phyloP scores from a whole-genome alignment of 1,284 basidiomycete genomes.

The Trichosporon sp. region DNA sequence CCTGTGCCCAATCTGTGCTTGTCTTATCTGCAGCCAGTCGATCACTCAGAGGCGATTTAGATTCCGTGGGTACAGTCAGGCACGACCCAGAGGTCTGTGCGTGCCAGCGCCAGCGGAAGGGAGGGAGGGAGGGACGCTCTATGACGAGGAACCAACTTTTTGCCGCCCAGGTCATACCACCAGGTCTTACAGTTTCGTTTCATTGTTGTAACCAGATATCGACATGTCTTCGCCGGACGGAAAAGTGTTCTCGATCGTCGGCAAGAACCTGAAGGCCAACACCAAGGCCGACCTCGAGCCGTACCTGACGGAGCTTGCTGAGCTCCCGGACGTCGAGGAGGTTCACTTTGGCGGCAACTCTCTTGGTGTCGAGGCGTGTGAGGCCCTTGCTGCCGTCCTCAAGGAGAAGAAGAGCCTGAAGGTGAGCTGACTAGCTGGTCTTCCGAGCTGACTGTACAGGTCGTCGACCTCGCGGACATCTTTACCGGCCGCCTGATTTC shows the following conservation, averaged over 20 bases:
- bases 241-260: conserved; percentile 59
- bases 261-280: conserved; percentile 76
- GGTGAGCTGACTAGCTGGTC: conserved; percentile 49
- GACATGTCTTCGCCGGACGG: conserved; percentile 24
- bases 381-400: conserved; percentile 76
- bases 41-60: background rate
- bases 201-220: background rate
- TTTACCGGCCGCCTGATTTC: conserved; percentile 94
- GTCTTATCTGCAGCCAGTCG: background rate
- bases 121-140: background rate
- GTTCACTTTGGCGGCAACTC: conserved; percentile 94
- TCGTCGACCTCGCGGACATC: conserved; percentile 95
- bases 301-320: conserved; percentile 63
- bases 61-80: background rate
- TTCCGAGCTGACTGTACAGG: conserved; percentile 51
- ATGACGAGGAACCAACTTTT: conserved; percentile 5
- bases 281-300: conserved; percentile 72
- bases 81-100: background rate
- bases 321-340: conserved; percentile 64
- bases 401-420: conserved; percentile 65
- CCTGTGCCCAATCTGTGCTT: background rate
- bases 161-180: background rate
- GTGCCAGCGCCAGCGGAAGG: too few relatives aligned
- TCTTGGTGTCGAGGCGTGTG: conserved; percentile 85
- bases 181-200: background rate